These are phyloP conservation scores for Luffa acutangula DNA, from an alignment of 306 rosid genomes.

Conservation along the genomic window DNA sequence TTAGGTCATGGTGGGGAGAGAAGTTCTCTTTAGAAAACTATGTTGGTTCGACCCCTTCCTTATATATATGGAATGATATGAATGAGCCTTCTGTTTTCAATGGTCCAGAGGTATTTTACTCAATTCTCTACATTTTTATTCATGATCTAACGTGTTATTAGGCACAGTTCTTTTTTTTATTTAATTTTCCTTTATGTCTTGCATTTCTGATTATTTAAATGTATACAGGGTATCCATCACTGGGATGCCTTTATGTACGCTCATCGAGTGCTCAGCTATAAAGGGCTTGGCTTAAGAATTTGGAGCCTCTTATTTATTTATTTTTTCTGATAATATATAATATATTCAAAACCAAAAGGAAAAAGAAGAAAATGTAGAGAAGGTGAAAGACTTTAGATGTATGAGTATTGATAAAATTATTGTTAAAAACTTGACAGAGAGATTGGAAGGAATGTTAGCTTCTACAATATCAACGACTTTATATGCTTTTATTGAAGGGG, in stretches of 20 bases:
- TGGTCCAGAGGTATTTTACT: conserved; percentile 82
- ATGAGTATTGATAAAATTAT: not conserved
- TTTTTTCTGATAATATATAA: not conserved
- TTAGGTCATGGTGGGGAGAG: conserved; percentile 91
- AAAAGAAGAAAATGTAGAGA: not conserved
- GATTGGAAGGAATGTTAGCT: not conserved
- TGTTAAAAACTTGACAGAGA: not conserved
- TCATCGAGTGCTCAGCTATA: not conserved
- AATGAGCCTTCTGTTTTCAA: conserved; percentile 96
- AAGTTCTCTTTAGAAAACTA: conserved; percentile 58
- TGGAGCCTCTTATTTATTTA: not conserved
- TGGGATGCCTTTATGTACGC: not conserved
- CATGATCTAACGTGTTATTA: not conserved
- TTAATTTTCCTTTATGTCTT: not conserved
- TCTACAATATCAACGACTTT: not conserved
- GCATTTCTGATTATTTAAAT: not conserved
- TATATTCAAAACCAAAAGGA: not conserved
- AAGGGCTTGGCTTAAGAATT: not conserved
- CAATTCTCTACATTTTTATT: conserved; percentile 3
- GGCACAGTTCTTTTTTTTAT: not conserved
- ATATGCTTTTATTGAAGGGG: not conserved
- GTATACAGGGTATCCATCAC: not conserved
- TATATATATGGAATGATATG: conserved; percentile 98
- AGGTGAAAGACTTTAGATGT: not conserved
- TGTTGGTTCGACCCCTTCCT: conserved; percentile 85